Evolutionary conservation across 2,329 filamentous ascomycete species (phyloP).

Genomic region (Phyllosticta capitalensis): DNA sequence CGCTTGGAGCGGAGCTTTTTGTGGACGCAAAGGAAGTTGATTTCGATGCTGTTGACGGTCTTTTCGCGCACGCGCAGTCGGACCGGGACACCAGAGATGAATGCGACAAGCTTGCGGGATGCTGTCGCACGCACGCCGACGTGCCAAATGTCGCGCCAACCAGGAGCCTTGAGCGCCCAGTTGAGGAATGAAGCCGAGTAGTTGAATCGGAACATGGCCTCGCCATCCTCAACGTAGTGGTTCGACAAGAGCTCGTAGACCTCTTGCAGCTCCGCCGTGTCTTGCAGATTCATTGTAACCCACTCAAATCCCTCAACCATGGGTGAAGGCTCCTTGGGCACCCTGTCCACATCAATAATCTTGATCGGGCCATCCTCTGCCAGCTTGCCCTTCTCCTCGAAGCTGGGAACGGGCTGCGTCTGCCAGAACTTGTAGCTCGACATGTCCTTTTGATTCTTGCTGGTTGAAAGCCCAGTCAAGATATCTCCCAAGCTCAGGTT

Average conservation of each 20-base stretch:
- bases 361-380: slow-evolving; percentile 73
- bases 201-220: slow-evolving; percentile 95
- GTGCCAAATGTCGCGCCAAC: slow-evolving; percentile 92
- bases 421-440: slow-evolving; percentile 97
- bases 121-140: slow-evolving; percentile 79
- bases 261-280: slow-evolving; percentile 71
- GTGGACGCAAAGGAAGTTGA: slow-evolving; percentile 97
- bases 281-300: slow-evolving; percentile 78
- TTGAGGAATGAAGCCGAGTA: slow-evolving; percentile 83
- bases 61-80: slow-evolving; percentile 70
- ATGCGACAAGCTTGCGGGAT: slow-evolving; percentile 82
- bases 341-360: slow-evolving; percentile 65
- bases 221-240: slow-evolving; percentile 95
- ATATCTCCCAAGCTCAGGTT: slow-evolving; percentile 60
- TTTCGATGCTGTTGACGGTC: slow-evolving; percentile 70
- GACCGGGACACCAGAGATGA: slow-evolving; percentile 89
- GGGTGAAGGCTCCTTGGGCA: slow-evolving; percentile 65
- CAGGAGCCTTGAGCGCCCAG: slow-evolving; percentile 91
- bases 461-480: slow-evolving; percentile 65
- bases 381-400: slow-evolving; percentile 45
- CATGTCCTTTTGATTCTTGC: slow-evolving; percentile 94
- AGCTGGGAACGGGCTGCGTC: slow-evolving; percentile 88
- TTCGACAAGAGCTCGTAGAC: slow-evolving; percentile 84
- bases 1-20: slow-evolving; percentile 94
- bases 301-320: slow-evolving; percentile 80